These are phyloP conservation scores for Orbilia ellipsospora DNA, from an alignment of 2,329 filamentous ascomycete genomes.

Conservation along the genomic window DNA sequence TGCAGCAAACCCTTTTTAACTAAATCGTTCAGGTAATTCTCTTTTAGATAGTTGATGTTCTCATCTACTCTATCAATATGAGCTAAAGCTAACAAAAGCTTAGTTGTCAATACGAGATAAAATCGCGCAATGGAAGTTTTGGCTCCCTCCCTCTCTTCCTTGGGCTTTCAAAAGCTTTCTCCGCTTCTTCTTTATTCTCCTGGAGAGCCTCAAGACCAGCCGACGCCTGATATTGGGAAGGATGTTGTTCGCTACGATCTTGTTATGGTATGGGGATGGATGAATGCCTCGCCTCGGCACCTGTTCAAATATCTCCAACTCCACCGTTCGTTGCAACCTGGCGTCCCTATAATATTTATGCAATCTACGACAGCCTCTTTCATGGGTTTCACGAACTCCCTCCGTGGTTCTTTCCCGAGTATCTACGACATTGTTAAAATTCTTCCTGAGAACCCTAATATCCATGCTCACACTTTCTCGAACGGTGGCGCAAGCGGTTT, in stretches of 20 bases:
- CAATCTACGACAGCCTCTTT: constrained; percentile 38
- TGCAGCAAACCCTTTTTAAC: no score
- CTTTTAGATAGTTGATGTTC: no score
- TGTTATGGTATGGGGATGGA: constrained; percentile 50
- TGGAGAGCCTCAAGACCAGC: background rate
- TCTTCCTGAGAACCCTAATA: constrained; percentile 39
- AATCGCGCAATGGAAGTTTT: constrained; percentile 13
- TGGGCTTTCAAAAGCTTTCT: constrained; percentile 37
- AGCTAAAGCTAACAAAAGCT: no score
- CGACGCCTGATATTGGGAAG: background rate
- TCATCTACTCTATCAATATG: no score
- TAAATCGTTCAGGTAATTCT: no score
- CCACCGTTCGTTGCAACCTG: constrained; percentile 43
- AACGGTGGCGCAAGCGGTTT: constrained; percentile 35
- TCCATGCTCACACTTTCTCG: constrained; percentile 44
- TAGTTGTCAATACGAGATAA: no score
- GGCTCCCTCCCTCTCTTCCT: constrained; percentile 18
- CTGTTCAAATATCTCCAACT: constrained; percentile 47
- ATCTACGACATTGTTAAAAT: constrained; percentile 38
- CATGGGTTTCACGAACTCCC: constrained; percentile 20
- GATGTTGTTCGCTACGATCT: constrained; percentile 34
- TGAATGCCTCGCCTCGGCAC: constrained; percentile 47
- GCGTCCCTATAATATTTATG: constrained; percentile 39
- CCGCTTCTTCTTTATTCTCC: constrained; percentile 42
- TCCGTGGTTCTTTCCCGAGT: constrained; percentile 19